Base-by-base conservation (phyloP, 495 filamentous ascomycete species). In the Recurvomyces mirabilis region DNA sequence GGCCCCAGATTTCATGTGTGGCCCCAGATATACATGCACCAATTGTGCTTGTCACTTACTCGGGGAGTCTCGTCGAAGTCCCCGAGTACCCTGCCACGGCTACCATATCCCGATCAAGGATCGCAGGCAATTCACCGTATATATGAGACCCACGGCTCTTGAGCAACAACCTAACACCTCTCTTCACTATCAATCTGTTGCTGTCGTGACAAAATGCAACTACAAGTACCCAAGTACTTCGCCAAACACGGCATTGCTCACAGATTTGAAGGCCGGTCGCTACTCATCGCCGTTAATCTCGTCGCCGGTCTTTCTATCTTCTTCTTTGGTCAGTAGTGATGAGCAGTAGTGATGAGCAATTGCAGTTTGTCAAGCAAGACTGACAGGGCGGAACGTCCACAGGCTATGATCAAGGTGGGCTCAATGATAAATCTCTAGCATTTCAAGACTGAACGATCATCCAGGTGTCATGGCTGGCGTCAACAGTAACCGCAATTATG, bases 401-500 rank as follows among this genome's bases (percentile, higher is more conserved):
- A 48, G 45, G 45, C 1, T 81, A 81, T 58, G 77, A 80, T 46
- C 77, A 81, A 56, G 80, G 81, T 44, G 74, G 15, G 30, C 5
- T 25, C 13, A n/a, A n/a, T n/a, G n/a, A n/a, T n/a, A n/a, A n/a
- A n/a, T n/a, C n/a, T n/a, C n/a, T n/a, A n/a, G n/a, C n/a, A n/a
- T n/a, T n/a, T n/a, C n/a, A n/a, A 22, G 5, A 3, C 15, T 32
- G 10, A 13, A 19, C 24, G 9, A 10, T 14, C 3, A 20, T 20
- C 28, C 15, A 51, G 41, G 34, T 13, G 29, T 86, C 70, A 85
- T 84, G 78, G 73, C 76, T 15, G 81, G 82, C 35, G 82, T 85
- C 6, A 84, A 84, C 57, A 77, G 72, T 36, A 66, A 74, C 23
- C 67, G 71, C 26, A 60, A 82, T 49, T 84, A 84, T 54, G 73